phyloP scores from a whole-genome alignment of 228 moss, liverwort and hornwort species.

The Sphagnum fallax region DNA sequence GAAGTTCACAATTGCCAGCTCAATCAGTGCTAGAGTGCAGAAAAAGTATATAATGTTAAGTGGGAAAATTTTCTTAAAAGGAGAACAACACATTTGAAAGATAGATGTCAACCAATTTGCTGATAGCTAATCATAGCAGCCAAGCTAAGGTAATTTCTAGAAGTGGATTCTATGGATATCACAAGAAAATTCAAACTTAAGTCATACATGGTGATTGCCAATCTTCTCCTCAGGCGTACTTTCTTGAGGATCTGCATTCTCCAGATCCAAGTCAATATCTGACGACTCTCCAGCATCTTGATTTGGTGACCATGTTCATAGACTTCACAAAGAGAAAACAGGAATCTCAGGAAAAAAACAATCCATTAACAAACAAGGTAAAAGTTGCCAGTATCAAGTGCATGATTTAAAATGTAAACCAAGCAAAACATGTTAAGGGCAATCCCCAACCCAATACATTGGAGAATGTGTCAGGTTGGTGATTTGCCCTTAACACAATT shows the following conservation, averaged over 20 bases:
- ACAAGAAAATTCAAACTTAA: background rate
- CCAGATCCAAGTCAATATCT: conserved; percentile 51
- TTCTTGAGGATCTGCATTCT: conserved; percentile 61
- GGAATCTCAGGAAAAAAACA: too few species aligned
- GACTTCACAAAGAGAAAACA: too few species aligned
- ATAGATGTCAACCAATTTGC: background rate
- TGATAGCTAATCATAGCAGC: background rate
- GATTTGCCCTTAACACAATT: too few species aligned
- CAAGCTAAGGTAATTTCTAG: background rate
- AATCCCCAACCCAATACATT: too few species aligned
- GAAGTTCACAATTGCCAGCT: background rate
- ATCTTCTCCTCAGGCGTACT: conserved; percentile 56
- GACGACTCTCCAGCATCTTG: conserved; percentile 61
- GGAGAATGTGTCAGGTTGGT: too few species aligned
- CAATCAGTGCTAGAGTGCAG: background rate
- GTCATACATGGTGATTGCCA: background rate
- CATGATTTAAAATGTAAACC: too few species aligned
- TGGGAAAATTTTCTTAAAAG: background rate
- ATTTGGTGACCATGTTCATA: conserved; percentile 41
- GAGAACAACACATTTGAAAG: background rate
- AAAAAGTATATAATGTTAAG: background rate
- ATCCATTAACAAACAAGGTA: too few species aligned
- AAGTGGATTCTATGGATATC: background rate
- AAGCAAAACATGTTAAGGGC: too few species aligned
- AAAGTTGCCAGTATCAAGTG: too few species aligned